Base-by-base conservation (phyloP, 2,329 filamentous ascomycete genomes). In the Ascochyta viciae-villosae region DNA sequence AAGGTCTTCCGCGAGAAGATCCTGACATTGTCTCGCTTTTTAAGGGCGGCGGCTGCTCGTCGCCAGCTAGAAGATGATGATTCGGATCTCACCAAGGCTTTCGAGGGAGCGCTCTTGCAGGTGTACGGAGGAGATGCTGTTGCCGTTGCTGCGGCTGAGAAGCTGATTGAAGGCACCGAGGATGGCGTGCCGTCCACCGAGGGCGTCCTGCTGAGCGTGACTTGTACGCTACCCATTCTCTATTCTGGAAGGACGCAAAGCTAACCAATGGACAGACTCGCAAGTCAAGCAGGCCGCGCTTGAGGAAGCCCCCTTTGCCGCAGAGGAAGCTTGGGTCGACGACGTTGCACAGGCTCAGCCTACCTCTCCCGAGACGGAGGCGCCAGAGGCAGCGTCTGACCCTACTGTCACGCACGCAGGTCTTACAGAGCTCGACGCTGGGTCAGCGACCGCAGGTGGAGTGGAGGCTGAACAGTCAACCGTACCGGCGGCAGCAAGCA, bases 121-220 rank as follows among this genome's bases (percentile, higher is more conserved):
- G 89, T 95, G 29, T 95, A 96, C 76, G 86, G 87, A 41, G 91
- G 91, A 42, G 90, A 94, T 68, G 85, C 90, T 61, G 83, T 80
- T 64, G 91, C 90, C 46, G 90, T 95, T 23, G 80, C 85, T 50
- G 86, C 89, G 53, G 92, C 92, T 78, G 77, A 91, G 70, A 92
- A 90, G 80, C 82, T 96, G 54, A 89, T 92, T 51, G 82, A 91
- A 55, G 90, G 89, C 31, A 82, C 85, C 24, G 82, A 87, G 13
- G 90, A 94, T 62, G 81, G 81, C 56, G 86, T 90, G 2, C 77
- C 80, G 61, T 88, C 85, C 63, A 88, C 90, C 26, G 81, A 82
- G 46, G 87, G 88, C 52, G 85, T 89, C 31, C 74, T 82, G 59
- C 82, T 92, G 23, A 78, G 85, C 64, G 87, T 90, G 24, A 91